Base-by-base conservation (phyloP, 805 yeast genomes). In the Ogataea methylovora region DNA sequence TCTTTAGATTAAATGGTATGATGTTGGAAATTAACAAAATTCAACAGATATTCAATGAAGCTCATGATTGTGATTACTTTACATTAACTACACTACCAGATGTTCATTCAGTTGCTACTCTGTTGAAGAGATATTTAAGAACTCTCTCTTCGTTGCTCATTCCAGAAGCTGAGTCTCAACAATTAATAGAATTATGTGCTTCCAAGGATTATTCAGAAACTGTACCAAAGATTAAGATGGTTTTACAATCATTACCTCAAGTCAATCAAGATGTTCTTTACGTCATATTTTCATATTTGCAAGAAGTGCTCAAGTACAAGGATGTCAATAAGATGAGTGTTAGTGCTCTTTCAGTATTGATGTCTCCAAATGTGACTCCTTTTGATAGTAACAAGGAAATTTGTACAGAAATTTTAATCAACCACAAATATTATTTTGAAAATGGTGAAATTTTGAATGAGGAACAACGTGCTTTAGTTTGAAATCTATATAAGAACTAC, bases 1-100 rank as follows among this genome's bases (percentile, higher is more conserved):
- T 90, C 3, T 92, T 92, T 63, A 68, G 98, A 41, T 63, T 87
- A 37, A 84, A 88, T 57, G 97, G 97, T 4, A 84, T 94, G 24
- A 82, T 87, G 36, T 71, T 86, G 2, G 69, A 80, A 34, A 85
- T 84, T 26, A 74, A 79, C 42, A 72, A 66, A 27, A 66, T 84
- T 38, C 84, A 79, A 47, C 84, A 74, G 30, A 65, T 61, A 30
- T 90, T 83, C 61, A 84, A 87, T 51, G 64, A 54, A 10, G 65
- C 70, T 5, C 70, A 71, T 37, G 96, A 88, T 52, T 63, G 84
- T 29, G 86, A 84, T 49, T 63, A 88, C 34, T 69, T 65, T 41
- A 56, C 58, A 24, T 42, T 71, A 18, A 54, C 56, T 0, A 54
- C 67, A 24, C 57, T 52, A 25, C 77, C 78, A 1, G 96, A 88